Evolutionary conservation across 768 basidiomycete genomes (phyloP), one percentile per base, ranked within the genome.

Genomic region (Kwoniella pini): DNA sequence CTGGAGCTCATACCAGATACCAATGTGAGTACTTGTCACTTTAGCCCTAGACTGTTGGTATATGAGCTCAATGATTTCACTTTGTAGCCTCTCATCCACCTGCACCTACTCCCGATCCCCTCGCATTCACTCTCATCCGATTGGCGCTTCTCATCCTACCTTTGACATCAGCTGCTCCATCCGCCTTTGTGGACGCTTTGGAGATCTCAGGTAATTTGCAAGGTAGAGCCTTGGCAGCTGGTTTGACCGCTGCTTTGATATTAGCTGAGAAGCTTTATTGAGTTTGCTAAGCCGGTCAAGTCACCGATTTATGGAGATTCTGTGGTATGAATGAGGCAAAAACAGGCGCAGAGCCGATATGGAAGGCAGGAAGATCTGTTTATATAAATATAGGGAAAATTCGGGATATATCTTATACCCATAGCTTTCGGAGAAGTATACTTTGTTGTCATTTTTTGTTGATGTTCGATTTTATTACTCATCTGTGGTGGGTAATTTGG

Each of bases 81-180:
- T 15, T 19, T n/a, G 7, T 31, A 54, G 58, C 49, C 10, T 45
- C 67, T 39, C 63, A 68, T 30, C 59, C 70, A 6, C 49, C 62
- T 12, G 44, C 52, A 15, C 69, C 70, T 1, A 67, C 58, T 4
- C 39, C 63, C 42, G 76, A 77, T 57, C 68, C 69, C 6, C 60
- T 77, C 21, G 52, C 70, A 12, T 77, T 76, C 60, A 39, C 74
- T 21, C 28, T 77, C 19, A 64, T 76, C 62, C 63, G 76, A 27
- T 61, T 77, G 44, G 70, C 70, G 1, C 43, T 72, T 19, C 68
- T 76, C 36, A 28, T 76, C 30, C 69, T 65, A 48, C 74, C 76
- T 12, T 65, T 77, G 3, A 77, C 76, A 17, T 65, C 67, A 17
- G 74, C 76, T 28, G 71, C 74, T 3, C 76, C 76, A 5, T 66